Base-by-base conservation (phyloP, 108 stramenopile species). In the Seminavis robusta region DNA sequence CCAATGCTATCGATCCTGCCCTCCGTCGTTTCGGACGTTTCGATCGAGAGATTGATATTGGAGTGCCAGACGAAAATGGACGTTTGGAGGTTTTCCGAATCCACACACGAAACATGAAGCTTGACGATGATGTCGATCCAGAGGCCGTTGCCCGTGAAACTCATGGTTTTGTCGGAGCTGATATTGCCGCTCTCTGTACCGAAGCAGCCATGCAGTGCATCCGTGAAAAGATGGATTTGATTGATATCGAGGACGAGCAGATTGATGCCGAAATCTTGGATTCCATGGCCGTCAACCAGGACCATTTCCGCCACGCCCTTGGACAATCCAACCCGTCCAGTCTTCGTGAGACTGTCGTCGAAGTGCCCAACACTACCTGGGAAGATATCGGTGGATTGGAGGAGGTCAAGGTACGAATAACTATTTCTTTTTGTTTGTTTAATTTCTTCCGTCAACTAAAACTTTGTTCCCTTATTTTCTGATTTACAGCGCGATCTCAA, bases 201-300 rank as follows among this genome's bases (percentile, higher is more conserved):
- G 99, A 99, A 75, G 99, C 99, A 15, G 98, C 97, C 48, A 99
- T 98, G 99, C 99, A 99, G 76, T 99, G 99, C 71, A 99, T 99
- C 74, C 80, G 99, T n/a, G 99, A 99, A 73, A 99, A 99, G 94
- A 99, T 99, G 99, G 99, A 98, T 78, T 77, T 99, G 53, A 99
- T 99, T 67, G 99, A 99, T 72, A 98, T 99, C 58, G 99, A 99
- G 61, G 99, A 98, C 47, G 99, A 99, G 59, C 85, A 85, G 63
- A 98, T 99, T 70, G 99, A 99, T 81, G 99, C 98, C 24, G 99
- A 99, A 75, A 94, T 99, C 47, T 83, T 98, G 65, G 96, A 97
- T 63, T 84, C 86, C 49, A 97, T 99, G 96, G 97, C 97, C 24
- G 99, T 99, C 58, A 96, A 79, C 57, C 91, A 95, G 76, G 99